These are phyloP conservation scores for Actinomucor elegans DNA, from an alignment of 371 early-diverging fungal genomes.

Conservation along the genomic window DNA sequence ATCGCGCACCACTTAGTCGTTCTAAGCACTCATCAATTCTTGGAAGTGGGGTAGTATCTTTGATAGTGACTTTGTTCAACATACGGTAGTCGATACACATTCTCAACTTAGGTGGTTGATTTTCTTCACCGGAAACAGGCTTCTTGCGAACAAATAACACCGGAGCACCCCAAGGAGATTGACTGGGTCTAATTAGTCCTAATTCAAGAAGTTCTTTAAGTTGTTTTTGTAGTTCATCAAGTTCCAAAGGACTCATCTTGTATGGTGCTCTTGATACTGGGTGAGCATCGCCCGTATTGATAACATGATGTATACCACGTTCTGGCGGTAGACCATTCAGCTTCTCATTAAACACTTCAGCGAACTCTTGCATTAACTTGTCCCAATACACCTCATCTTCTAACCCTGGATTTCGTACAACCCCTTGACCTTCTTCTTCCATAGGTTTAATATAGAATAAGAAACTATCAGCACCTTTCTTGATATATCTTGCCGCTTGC, in stretches of 20 bases:
- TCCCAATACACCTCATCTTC: too few relatives aligned
- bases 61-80: slow-evolving; percentile 45
- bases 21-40: slow-evolving; percentile 38
- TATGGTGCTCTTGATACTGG: slow-evolving; percentile 15
- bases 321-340: slow-evolving; percentile 6
- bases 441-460: background rate
- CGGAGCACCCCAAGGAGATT: slow-evolving; percentile 32
- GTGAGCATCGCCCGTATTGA: slow-evolving; percentile 14
- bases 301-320: slow-evolving; percentile 18
- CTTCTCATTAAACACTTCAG: slow-evolving; percentile 1
- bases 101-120: slow-evolving; percentile 25
- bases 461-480: background rate
- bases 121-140: slow-evolving; percentile 42
- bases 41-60: slow-evolving; percentile 47
- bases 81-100: slow-evolving; percentile 39
- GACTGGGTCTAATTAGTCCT: slow-evolving; percentile 19
- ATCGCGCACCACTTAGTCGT: slow-evolving; percentile 17
- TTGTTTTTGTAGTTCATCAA: background rate
- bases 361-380: background rate
- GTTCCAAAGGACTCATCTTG: slow-evolving; percentile 20
- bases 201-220: slow-evolving; percentile 2
- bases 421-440: too few relatives aligned
- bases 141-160: slow-evolving; percentile 47
- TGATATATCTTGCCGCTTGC: slow-evolving; percentile 1
- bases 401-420: too few relatives aligned